phyloP scores from a whole-genome alignment of 2,329 filamentous ascomycete genomes.

The Ophiostoma piceae region DNA sequence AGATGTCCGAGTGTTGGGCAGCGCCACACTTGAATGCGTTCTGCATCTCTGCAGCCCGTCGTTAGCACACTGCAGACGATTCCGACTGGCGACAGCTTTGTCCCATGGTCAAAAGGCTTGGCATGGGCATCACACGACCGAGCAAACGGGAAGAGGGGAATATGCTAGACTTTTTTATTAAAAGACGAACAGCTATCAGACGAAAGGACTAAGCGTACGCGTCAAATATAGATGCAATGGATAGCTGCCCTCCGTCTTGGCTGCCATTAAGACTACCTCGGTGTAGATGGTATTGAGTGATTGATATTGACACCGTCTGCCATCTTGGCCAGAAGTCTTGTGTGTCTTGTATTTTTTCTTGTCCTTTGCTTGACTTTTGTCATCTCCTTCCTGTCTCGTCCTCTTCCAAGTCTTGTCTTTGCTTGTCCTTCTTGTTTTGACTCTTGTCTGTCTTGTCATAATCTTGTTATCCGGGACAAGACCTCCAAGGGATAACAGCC shows the following conservation, averaged over 20 bases:
- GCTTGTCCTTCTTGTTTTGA: constrained; percentile 1
- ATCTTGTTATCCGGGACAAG: constrained; percentile 2
- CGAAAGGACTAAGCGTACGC: neutral
- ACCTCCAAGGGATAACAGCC: neutral
- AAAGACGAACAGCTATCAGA: neutral
- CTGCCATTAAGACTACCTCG: neutral
- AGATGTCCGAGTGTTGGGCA: neutral
- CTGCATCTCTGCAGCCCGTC: neutral
- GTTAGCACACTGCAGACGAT: neutral
- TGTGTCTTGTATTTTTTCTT: neutral
- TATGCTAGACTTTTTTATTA: neutral
- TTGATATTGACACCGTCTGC: constrained; percentile 2
- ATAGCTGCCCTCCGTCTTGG: neutral
- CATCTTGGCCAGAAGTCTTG: neutral
- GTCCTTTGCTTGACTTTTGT: neutral
- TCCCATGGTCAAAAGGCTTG: neutral
- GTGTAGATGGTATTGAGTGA: neutral
- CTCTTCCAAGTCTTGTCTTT: neutral
- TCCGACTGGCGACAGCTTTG: neutral
- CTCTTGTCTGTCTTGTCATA: neutral
- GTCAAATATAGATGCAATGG: neutral
- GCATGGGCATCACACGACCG: constrained; percentile 7
- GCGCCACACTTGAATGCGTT: neutral
- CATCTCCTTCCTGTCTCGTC: neutral
- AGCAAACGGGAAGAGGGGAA: constrained; percentile 8